A percentile compares a stretch with the other conserved stretches of the same genome.
These are phyloP conservation scores for Neurospora sp. DNA, from an alignment of 495 filamentous ascomycete species.

Conservation along the genomic window DNA sequence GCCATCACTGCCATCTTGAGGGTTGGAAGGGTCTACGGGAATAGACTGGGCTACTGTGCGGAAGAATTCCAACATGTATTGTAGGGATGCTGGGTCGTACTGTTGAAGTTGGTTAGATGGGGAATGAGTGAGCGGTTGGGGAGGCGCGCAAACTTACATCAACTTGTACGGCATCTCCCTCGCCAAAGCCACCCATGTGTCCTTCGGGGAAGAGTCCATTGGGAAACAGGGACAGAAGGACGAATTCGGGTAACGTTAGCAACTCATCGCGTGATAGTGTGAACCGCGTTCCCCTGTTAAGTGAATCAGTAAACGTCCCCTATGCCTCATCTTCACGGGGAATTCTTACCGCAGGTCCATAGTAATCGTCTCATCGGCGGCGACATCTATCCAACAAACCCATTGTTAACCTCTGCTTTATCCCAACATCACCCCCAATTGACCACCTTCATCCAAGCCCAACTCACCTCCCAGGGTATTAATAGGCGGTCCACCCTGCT, in stretches of 20 bases:
- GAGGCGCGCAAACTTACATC: conserved; percentile 57
- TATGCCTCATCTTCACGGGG: not conserved
- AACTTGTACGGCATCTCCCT: conserved; percentile 90
- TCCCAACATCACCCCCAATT: conserved; percentile 4
- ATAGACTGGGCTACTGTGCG: conserved; percentile 91
- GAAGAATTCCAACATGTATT: conserved; percentile 99
- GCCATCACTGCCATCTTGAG: conserved; percentile 51
- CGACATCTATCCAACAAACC: conserved; percentile 49
- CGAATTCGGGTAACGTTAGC: conserved; percentile 91
- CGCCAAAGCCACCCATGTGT: conserved; percentile 81
- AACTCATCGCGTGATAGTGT: conserved; percentile 90
- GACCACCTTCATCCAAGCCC: not conserved
- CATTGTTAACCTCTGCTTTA: not conserved
- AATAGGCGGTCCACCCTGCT: conserved; percentile 80
- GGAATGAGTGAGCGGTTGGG: too few species aligned
- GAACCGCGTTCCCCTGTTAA: conserved; percentile 75
- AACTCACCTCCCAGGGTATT: conserved; percentile 76
- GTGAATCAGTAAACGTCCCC: conserved; percentile 15
- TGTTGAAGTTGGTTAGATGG: conserved; percentile 28
- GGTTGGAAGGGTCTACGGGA: conserved; percentile 54
- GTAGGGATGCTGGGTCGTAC: conserved; percentile 92
- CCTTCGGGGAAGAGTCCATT: conserved; percentile 97
- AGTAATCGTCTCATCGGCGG: conserved; percentile 88
- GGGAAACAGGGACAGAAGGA: conserved; percentile 95
- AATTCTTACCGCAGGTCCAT: conserved; percentile 75